A percentile compares a stretch with the other conserved stretches of the same genome.
These are phyloP conservation scores for Fusarium circinatum DNA, from an alignment of 2,329 filamentous ascomycete genomes.

Conservation along the genomic window DNA sequence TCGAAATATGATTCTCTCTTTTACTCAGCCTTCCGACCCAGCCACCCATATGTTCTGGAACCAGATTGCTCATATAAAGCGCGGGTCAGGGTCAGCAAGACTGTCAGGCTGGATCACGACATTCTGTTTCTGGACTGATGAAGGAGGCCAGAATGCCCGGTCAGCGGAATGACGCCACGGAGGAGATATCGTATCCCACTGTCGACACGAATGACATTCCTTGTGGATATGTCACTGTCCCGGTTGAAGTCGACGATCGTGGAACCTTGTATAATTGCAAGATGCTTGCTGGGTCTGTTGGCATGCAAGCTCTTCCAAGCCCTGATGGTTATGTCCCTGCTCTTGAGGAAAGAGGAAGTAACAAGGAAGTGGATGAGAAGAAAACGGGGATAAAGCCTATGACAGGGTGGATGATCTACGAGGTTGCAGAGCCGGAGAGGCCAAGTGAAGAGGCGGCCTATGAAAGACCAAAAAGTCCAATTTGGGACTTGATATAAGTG, in stretches of 20 bases:
- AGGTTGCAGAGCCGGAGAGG: neutral
- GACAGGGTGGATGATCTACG: neutral
- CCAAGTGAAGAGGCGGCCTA: neutral
- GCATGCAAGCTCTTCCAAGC: neutral
- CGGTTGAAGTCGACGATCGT: fast-evolving
- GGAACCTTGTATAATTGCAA: neutral
- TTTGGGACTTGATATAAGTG: neutral
- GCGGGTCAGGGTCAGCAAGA: neutral
- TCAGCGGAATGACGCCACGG: neutral
- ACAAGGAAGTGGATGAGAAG: neutral
- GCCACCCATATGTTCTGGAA: neutral
- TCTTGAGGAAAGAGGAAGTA: fast-evolving
- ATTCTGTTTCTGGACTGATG: neutral
- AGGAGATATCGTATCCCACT: fast-evolving
- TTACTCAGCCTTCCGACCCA: neutral
- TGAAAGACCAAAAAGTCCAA: neutral
- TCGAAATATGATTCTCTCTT: neutral
- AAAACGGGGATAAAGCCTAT: neutral
- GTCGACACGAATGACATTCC: neutral
- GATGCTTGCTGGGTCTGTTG: neutral
- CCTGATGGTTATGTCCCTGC: neutral
- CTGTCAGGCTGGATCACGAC: neutral
- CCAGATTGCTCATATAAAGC: fast-evolving
- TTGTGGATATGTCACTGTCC: neutral
- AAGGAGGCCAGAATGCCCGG: no score